Percentiles rank a stretch among this genome's conserved stretches.
These are phyloP conservation scores for Centrapalus pauciflorus DNA, from an alignment of 129 eudicot genomes.

Conservation along the genomic window DNA sequence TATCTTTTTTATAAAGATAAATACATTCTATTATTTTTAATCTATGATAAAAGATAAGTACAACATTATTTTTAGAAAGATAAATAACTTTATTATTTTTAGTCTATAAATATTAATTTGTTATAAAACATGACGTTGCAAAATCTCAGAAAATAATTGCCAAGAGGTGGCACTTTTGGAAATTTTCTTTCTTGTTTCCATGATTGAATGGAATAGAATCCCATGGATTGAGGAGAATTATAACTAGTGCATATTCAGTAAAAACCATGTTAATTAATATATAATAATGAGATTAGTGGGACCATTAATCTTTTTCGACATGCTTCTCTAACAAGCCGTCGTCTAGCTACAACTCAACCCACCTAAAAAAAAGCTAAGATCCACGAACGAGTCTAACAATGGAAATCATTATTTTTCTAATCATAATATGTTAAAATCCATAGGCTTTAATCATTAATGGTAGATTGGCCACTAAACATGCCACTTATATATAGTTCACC, in stretches of 20 bases:
- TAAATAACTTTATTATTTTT: neutral
- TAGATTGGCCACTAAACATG: neutral
- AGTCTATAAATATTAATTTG: neutral
- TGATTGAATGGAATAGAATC: constrained; percentile 34
- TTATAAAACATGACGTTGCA: neutral
- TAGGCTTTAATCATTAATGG: no score
- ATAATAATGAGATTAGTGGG: constrained; percentile 1
- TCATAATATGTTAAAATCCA: no score
- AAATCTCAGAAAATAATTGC: neutral
- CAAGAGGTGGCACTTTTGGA: neutral
- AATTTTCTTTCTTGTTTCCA: constrained; percentile 15
- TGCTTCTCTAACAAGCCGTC: constrained; percentile 10
- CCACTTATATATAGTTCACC: neutral
- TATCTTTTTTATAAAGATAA: no score
- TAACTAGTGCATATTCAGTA: constrained; percentile 17
- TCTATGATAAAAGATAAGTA: no score
- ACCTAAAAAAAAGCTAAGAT: no score
- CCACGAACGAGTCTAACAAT: no score
- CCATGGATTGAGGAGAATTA: constrained; percentile 68
- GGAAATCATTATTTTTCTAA: no score
- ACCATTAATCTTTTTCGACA: neutral
- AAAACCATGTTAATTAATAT: constrained; percentile 3
- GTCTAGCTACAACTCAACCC: neutral
- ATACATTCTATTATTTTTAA: no score
- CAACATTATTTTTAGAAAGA: no score